These are phyloP conservation scores for Sisymbrium altissimum DNA, from an alignment of 345 rosid species.

Conservation along the genomic window DNA sequence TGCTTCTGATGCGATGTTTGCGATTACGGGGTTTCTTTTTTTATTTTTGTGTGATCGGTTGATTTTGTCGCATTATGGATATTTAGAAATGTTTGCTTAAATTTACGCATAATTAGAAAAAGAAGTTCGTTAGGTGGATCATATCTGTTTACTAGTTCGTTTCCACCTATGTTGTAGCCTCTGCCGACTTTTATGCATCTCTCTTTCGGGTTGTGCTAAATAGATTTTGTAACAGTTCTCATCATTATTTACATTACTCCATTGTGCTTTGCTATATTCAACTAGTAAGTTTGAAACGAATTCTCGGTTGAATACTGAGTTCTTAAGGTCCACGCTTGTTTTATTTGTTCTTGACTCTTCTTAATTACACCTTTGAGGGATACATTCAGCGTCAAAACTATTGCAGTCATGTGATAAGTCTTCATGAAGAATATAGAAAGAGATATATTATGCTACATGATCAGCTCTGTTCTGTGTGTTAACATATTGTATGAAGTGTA, in stretches of 20 bases:
- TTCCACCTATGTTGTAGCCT: background rate
- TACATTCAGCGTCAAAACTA: background rate
- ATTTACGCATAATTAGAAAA: background rate
- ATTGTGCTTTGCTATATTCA: background rate
- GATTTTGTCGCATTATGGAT: background rate
- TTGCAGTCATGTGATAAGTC: background rate
- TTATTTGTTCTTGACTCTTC: background rate
- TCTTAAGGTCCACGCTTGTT: background rate
- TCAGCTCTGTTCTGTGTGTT: background rate
- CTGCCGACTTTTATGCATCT: background rate
- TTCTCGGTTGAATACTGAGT: background rate
- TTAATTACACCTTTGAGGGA: no score
- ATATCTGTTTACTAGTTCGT: background rate
- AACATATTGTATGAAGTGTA: background rate
- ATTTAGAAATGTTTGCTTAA: background rate
- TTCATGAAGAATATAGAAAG: background rate
- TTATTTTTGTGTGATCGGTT: conserved; percentile 16
- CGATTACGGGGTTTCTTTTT: background rate
- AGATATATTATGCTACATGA: background rate
- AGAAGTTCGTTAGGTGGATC: conserved; percentile 16
- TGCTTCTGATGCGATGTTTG: conserved; percentile 6
- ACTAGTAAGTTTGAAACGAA: background rate
- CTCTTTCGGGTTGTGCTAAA: background rate
- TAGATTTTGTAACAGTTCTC: background rate
- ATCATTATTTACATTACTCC: background rate